Evolutionary conservation across 345 rosid genomes (phyloP).

Genomic region (Angophora floribunda): DNA sequence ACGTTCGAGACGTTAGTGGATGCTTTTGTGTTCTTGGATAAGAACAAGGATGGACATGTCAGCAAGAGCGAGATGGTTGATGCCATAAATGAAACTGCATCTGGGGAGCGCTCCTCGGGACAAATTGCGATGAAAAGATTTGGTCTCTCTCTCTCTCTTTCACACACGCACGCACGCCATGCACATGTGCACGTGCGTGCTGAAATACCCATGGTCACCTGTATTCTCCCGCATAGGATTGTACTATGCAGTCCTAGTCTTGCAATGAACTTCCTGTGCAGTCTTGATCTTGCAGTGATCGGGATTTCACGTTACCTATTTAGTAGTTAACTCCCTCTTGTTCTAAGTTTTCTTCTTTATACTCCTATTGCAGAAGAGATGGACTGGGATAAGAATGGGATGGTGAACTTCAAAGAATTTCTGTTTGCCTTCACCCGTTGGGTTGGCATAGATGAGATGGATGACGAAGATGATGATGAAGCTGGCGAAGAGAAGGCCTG

Average conservation of each 20-base stretch:
- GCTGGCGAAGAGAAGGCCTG: conserved; percentile 9
- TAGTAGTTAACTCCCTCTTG: not conserved
- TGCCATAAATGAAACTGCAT: conserved; percentile 62
- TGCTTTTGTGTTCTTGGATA: conserved; percentile 84
- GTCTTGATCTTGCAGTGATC: not conserved
- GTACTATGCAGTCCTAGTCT: not conserved
- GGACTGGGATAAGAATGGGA: conserved; percentile 98
- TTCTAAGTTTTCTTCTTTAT: not conserved
- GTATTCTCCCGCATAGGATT: not conserved
- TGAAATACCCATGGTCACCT: not conserved
- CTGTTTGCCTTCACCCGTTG: conserved; percentile 86
- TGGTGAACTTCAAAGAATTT: conserved; percentile 92
- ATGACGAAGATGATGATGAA: conserved; percentile 44
- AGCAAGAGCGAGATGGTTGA: conserved; percentile 85
- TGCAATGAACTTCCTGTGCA: not conserved
- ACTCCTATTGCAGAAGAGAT: conserved; percentile 65
- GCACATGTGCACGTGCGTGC: not conserved
- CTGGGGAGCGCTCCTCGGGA: conserved; percentile 87
- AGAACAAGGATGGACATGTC: conserved; percentile 80
- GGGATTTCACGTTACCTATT: not conserved
- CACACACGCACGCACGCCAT: not conserved
- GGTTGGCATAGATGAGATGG: conserved; percentile 76
- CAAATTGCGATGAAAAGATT: conserved; percentile 89
- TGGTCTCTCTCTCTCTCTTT: conserved; percentile 33
- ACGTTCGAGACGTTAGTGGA: conserved; percentile 80